A percentile compares a stretch with the other conserved stretches of the same genome.
These are phyloP conservation scores for Quaeritorhiza haematococci DNA, from an alignment of 371 early-diverging fungal genomes.

Conservation along the genomic window DNA sequence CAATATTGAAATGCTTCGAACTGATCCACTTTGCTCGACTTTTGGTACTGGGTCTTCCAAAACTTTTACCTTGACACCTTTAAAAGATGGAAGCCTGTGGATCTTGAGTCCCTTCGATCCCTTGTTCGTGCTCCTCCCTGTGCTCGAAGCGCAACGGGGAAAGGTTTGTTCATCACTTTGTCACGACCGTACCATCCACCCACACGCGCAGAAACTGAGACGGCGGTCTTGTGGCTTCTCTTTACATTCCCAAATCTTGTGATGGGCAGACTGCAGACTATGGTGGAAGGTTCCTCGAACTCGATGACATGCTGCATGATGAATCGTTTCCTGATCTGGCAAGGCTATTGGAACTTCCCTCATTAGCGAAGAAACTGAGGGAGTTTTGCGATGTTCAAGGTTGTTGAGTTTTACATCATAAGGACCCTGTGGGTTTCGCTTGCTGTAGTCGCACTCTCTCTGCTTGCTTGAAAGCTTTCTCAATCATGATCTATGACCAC, in stretches of 20 bases:
- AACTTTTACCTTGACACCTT: background rate
- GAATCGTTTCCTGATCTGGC: constrained; percentile 4
- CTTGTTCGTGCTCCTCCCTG: constrained; percentile 20
- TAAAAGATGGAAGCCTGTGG: constrained; percentile 22
- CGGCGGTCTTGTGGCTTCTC: no score
- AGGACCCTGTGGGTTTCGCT: background rate
- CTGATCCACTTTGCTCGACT: no score
- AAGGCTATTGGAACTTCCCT: background rate
- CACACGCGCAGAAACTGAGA: no score
- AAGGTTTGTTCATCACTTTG: constrained; percentile 6
- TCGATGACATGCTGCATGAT: constrained; percentile 17
- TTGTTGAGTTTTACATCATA: background rate
- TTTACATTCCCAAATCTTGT: background rate
- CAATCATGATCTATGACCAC: no score
- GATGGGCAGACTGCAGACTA: constrained; percentile 11
- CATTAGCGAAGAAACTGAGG: background rate
- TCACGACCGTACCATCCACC: no score
- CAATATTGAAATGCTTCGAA: no score
- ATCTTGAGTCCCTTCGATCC: constrained; percentile 22
- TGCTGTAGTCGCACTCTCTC: no score
- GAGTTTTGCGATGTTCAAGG: constrained; percentile 7
- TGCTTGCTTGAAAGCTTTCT: no score
- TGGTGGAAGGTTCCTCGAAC: constrained; percentile 10
- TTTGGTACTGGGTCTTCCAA: no score
- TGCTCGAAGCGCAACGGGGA: constrained; percentile 8